These are phyloP conservation scores for Oemleria cerasiformis DNA, from an alignment of 306 rosid genomes.

Conservation along the genomic window DNA sequence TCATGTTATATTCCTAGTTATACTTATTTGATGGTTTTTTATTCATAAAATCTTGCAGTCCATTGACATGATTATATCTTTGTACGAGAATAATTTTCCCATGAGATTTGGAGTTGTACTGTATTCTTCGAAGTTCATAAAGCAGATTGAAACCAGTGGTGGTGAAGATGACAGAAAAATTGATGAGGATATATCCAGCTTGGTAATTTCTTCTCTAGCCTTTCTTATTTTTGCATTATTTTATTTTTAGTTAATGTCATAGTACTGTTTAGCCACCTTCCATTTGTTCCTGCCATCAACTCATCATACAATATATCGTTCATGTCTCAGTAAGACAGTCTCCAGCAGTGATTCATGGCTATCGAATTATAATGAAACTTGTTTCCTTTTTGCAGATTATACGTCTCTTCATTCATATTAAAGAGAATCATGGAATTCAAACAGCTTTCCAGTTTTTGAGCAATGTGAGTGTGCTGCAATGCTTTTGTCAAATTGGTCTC, in stretches of 20 bases:
- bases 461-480: conserved; percentile 52
- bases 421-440: conserved; percentile 64
- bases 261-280: background rate
- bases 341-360: background rate
- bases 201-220: conserved; percentile 44
- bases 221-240: background rate
- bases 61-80: conserved; percentile 63
- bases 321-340: background rate
- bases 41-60: conserved; percentile 61
- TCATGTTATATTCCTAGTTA: conserved; percentile 25
- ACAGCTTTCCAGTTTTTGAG: conserved; percentile 89
- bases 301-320: background rate
- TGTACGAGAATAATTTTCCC: conserved; percentile 76
- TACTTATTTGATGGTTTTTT: conserved; percentile 12
- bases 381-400: conserved; percentile 58
- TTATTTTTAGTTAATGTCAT: background rate
- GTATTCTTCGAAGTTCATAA: conserved; percentile 78
- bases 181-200: conserved; percentile 68
- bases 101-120: conserved; percentile 84
- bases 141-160: conserved; percentile 42
- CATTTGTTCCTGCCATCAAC: background rate
- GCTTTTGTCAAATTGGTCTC: background rate
- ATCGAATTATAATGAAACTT: conserved; percentile 19
- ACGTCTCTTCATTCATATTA: conserved; percentile 69
- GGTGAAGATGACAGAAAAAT: conserved; percentile 29